Base-by-base conservation (phyloP, 345 rosid genomes). In the Lepidium aucheri region DNA sequence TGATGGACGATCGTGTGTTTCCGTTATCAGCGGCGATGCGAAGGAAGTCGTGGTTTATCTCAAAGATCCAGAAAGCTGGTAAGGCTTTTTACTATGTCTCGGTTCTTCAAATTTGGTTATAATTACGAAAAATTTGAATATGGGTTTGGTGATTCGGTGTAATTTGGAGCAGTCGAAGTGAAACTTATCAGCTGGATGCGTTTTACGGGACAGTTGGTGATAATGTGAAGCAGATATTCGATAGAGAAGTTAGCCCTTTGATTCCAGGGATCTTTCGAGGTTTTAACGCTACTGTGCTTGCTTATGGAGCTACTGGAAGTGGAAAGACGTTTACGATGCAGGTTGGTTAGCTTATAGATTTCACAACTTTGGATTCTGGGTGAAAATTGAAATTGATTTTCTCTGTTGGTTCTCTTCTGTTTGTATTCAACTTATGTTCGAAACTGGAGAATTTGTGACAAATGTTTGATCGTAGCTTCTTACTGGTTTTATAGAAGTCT, bases 321-420 rank as follows among this genome's bases (percentile, higher is more conserved):
- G 99, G 96, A 28, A 94, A 94, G 74, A 94, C 97, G 7, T 94
- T 77, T 64, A 84, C 96, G 0, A 94, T 94, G 99, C 99, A 86
- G 97, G 99, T 90, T 67, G 0, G 20, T 43, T 5, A 6, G 20
- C 69, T 54, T 1, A 0, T 2, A 33, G 42, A 20, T 20, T 52
- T 60, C 18, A 20, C 30, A 8, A 42, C 9, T 8, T 52, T 2
- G 2, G 47, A 6, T 30, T 13, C 17, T 0, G 15, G 15, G 10
- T 8, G 2, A 13, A 8, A 13, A 13, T 24, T 6, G 3, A 1
- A 15, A 32, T 30, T 3, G 34, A 17, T 4, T 33, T 22, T 50
- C 54, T 28, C 12, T 51, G 7, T 3, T 53, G 36, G 30, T 12
- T 40, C 33, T 42, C 14, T 43, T 11, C 6, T 8, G 8, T 47